These are phyloP conservation scores for Mycena albidolilacea DNA, from an alignment of 768 basidiomycete species.

Conservation along the genomic window DNA sequence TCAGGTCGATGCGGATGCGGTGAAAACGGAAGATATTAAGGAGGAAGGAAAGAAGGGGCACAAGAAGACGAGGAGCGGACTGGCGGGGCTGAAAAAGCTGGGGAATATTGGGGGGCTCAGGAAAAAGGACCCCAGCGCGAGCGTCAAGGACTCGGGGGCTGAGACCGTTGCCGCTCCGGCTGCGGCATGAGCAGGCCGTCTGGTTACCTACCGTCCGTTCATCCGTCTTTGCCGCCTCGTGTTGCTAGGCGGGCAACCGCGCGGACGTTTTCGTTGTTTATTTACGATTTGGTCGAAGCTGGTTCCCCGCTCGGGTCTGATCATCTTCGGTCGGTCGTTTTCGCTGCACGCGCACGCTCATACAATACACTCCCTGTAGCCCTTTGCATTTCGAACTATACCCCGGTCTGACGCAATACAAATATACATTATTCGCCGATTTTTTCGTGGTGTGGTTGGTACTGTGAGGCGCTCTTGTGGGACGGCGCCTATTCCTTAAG, in stretches of 20 bases:
- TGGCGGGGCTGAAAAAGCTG: conserved; percentile 70
- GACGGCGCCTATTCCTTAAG: no score
- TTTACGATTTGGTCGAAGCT: not conserved
- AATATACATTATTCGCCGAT: conserved; percentile 17
- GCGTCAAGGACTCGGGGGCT: conserved; percentile 52
- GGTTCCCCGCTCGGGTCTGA: not conserved
- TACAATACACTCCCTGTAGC: not conserved
- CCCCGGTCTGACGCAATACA: conserved; percentile 11
- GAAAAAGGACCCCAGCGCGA: conserved; percentile 69
- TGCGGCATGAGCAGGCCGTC: not conserved
- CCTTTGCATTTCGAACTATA: conserved; percentile 20
- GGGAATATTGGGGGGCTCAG: conserved; percentile 57
- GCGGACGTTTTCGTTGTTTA: no score
- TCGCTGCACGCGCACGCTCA: conserved; percentile 3
- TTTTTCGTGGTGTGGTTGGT: not conserved
- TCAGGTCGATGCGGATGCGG: conserved; percentile 31
- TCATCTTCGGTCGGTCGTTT: not conserved
- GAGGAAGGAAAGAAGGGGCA: conserved; percentile 58
- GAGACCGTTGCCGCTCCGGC: conserved; percentile 35
- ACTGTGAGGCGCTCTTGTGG: no score
- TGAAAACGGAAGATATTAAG: conserved; percentile 14
- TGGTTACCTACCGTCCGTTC: no score
- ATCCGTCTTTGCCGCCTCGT: no score
- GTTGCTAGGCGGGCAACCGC: no score
- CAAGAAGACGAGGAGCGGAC: conserved; percentile 70